These are phyloP conservation scores for Delphinella strobiligena DNA, from an alignment of 2,329 filamentous ascomycete genomes.

Conservation along the genomic window DNA sequence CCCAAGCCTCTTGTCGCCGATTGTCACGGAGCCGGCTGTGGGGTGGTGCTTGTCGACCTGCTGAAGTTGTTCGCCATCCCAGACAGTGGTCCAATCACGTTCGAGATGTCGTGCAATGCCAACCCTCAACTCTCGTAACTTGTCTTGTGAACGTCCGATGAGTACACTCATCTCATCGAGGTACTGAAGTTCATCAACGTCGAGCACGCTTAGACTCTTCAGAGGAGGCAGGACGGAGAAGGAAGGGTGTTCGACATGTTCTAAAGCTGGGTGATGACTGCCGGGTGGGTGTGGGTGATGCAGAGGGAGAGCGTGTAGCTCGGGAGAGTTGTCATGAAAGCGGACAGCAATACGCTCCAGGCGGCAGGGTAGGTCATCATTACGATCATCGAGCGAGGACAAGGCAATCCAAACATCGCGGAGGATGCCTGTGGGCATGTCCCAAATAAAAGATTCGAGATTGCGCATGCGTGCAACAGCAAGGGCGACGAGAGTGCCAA, in stretches of 20 bases:
- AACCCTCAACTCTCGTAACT: conserved; percentile 58
- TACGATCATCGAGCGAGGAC: conserved; percentile 53
- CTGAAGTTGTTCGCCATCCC: conserved; percentile 50
- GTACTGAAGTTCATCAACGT: conserved; percentile 74
- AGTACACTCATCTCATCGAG: conserved; percentile 71
- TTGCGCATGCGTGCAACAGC: conserved; percentile 73
- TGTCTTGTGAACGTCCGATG: conserved; percentile 55
- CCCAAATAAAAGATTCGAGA: conserved; percentile 73
- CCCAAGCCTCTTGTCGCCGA: conserved; percentile 52
- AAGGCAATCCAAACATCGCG: conserved; percentile 73
- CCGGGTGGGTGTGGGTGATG: conserved; percentile 25
- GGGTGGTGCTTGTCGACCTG: conserved; percentile 53
- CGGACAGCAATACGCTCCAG: conserved; percentile 67
- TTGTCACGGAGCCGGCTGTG: conserved; percentile 30
- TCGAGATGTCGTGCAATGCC: conserved; percentile 51
- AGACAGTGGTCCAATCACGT: conserved; percentile 46
- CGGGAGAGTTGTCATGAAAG: conserved; percentile 64
- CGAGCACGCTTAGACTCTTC: conserved; percentile 62
- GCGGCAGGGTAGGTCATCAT: conserved; percentile 49
- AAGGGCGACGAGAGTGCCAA: conserved; percentile 69
- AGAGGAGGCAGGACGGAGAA: conserved; percentile 67
- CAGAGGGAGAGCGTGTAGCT: conserved; percentile 13
- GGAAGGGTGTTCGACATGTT: conserved; percentile 63
- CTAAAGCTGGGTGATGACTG: conserved; percentile 17
- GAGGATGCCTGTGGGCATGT: conserved; percentile 77